Evolutionary conservation across 2,329 filamentous ascomycete species (phyloP).

Genomic region (Aspergillus carbonarius): DNA sequence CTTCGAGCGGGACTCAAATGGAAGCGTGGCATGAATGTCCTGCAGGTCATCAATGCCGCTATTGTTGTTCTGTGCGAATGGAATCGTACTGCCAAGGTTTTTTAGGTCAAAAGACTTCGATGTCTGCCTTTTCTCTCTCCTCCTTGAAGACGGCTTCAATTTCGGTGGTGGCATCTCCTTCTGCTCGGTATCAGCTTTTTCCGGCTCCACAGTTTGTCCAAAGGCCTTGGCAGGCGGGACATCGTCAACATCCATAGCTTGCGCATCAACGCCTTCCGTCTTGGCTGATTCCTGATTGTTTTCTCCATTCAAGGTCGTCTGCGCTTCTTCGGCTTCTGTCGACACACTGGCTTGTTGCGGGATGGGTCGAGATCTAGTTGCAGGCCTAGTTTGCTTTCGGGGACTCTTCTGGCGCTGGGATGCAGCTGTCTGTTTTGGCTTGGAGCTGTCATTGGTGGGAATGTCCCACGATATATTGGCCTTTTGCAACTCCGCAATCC

Average conservation of each 20-base stretch:
- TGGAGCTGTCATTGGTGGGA: conserved; percentile 29
- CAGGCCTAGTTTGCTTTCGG: conserved; percentile 32
- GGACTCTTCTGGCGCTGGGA: conserved; percentile 32
- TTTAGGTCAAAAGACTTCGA: conserved; percentile 46
- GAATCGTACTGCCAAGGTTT: conserved; percentile 51
- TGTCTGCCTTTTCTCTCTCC: conserved; percentile 7
- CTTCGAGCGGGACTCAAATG: conserved; percentile 57
- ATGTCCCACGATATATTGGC: conserved; percentile 34
- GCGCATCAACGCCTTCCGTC: conserved; percentile 24
- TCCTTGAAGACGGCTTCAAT: conserved; percentile 9
- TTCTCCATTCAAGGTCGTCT: conserved; percentile 28
- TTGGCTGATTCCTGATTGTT: conserved; percentile 19
- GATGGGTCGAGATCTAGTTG: conserved; percentile 27
- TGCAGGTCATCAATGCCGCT: conserved; percentile 54
- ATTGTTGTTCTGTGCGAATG: conserved; percentile 48
- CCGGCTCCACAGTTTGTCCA: conserved; percentile 1
- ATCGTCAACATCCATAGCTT: conserved; percentile 51
- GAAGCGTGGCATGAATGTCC: conserved; percentile 55
- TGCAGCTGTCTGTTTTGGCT: conserved; percentile 21
- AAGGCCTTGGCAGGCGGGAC: conserved; percentile 25
- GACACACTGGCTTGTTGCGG: conserved; percentile 38
- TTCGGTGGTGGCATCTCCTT: conserved; percentile 16
- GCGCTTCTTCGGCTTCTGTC: conserved; percentile 41
- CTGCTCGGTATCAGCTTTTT: conserved; percentile 6
- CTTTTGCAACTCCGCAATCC: conserved; percentile 40